Base-by-base conservation (phyloP, 2,329 filamentous ascomycete genomes). In the Ascosphaera apis region DNA sequence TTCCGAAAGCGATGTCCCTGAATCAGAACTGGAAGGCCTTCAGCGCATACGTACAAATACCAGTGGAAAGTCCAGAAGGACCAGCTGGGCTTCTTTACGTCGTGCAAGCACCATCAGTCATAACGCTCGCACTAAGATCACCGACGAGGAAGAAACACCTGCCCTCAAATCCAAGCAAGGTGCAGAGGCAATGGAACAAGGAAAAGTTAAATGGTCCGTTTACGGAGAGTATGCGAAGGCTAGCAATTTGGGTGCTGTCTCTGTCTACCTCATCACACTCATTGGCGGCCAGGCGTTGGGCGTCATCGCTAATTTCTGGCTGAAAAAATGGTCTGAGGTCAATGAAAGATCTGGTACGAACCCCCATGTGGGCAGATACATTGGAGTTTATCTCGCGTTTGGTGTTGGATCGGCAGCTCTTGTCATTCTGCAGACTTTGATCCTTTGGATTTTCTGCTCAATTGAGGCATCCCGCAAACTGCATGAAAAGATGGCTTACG, bases 381-480 rank as follows among this genome's bases (percentile, higher is more conserved):
- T 98, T 49, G 82, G 86, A 39, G 72, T 98, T 43, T 98, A 98
- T 59, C 88, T 98, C 56, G 82, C 78, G 12, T 80, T 98, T 55
- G 91, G 88, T 34, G 69, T 98, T 36, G 86, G 86, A 21, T 76
- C 80, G 17, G 77, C 88, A 30, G 66, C 70, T 31, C 63, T 98
- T 43, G 86, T 91, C 2, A 82, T 95, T 31, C 51, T 91, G 19
- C 88, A 95, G 57, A 95, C 86, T 4, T 61, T 98, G 45, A 83
- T 98, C 43, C 65, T 98, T 18, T 98, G 88, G 88, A 95, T 98
- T 44, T 95, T 98, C 61, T 98, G 91, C 60, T 95, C 88, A 3
- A 98, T 98, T 42, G 88, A 98, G 69, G 88, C 88, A 35, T 93
- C 86, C 15, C 72, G 88, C 42, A 98, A 95, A 60, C 66, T 98